These are phyloP conservation scores for Stagonosporopsis vannaccii DNA, from an alignment of 2,329 filamentous ascomycete genomes.

Conservation along the genomic window DNA sequence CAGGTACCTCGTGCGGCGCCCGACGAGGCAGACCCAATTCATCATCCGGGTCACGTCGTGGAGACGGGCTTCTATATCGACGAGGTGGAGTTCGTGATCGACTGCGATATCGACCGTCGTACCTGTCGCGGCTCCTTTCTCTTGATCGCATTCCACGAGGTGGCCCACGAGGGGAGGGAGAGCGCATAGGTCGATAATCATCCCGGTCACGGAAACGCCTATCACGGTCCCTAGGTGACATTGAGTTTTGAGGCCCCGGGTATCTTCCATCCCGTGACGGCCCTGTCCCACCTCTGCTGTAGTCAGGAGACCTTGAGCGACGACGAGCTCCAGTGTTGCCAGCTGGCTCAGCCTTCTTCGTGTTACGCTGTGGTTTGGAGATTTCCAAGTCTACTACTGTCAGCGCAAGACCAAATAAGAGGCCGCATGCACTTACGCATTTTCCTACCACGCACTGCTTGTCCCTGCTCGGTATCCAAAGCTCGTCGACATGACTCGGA, in stretches of 20 bases:
- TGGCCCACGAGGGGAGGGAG: constrained; percentile 54
- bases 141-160: constrained; percentile 47
- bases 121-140: constrained; percentile 55
- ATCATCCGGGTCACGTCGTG: constrained; percentile 64
- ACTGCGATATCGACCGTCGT: constrained; percentile 60
- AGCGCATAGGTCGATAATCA: constrained; percentile 62
- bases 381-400: constrained; percentile 77
- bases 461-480: constrained; percentile 79
- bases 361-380: constrained; percentile 85
- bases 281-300: constrained; percentile 54
- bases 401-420: constrained; percentile 28
- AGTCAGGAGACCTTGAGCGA: constrained; percentile 70
- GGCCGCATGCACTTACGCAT: constrained; percentile 74
- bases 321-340: constrained; percentile 52
- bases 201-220: constrained; percentile 65
- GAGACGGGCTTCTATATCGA: constrained; percentile 73
- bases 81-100: constrained; percentile 73
- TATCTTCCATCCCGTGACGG: constrained; percentile 53
- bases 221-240: constrained; percentile 55
- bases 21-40: constrained; percentile 76
- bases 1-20: constrained; percentile 77
- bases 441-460: constrained; percentile 83
- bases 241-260: constrained; percentile 41
- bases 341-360: constrained; percentile 60
- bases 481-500: constrained; percentile 76